phyloP scores from a whole-genome alignment of 1,284 basidiomycete species.

The Apiotrichum veenhuisii region DNA sequence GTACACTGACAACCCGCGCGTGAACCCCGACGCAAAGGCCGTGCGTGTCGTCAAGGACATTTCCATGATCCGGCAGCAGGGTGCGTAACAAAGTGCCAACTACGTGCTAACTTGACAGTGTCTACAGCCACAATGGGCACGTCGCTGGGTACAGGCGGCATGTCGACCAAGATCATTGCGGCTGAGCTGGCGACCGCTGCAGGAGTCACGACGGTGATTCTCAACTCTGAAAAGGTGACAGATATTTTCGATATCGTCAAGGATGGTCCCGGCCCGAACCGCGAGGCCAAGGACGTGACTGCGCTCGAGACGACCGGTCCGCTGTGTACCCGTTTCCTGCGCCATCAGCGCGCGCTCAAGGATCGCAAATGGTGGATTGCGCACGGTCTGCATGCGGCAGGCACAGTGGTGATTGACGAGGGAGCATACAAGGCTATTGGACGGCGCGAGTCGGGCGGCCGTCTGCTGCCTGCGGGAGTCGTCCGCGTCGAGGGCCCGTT shows the following conservation, averaged over 20 bases:
- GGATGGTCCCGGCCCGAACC: slow-evolving; percentile 35
- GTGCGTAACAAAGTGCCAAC: slow-evolving; percentile 51
- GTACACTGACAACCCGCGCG: slow-evolving; percentile 91
- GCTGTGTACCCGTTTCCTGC: slow-evolving; percentile 82
- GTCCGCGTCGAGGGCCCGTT: slow-evolving; percentile 81
- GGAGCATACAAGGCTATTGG: slow-evolving; percentile 85
- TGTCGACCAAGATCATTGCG: slow-evolving; percentile 98
- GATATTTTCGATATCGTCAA: slow-evolving; percentile 79
- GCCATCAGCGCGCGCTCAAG: slow-evolving; percentile 68
- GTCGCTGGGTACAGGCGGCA: slow-evolving; percentile 91
- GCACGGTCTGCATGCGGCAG: slow-evolving; percentile 84
- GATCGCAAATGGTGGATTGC: slow-evolving; percentile 94
- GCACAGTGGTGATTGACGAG: slow-evolving; percentile 72
- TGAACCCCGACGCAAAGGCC: slow-evolving; percentile 74
- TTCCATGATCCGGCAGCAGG: slow-evolving; percentile 71
- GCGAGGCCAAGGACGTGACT: slow-evolving; percentile 27
- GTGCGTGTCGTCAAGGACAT: slow-evolving; percentile 82
- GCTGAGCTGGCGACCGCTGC: slow-evolving; percentile 95
- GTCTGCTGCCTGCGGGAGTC: slow-evolving; percentile 86
- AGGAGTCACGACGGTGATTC: slow-evolving; percentile 90
- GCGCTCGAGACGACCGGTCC: slow-evolving; percentile 33
- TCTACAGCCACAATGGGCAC: slow-evolving; percentile 88
- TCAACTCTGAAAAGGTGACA: slow-evolving; percentile 72
- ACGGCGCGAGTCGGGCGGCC: slow-evolving; percentile 78
- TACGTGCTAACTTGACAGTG: slow-evolving; percentile 55